Evolutionary conservation across 192 early-diverging fungal species (phyloP), one percentile per base, ranked within the genome.

Genomic region (Pilaira anomala): DNA sequence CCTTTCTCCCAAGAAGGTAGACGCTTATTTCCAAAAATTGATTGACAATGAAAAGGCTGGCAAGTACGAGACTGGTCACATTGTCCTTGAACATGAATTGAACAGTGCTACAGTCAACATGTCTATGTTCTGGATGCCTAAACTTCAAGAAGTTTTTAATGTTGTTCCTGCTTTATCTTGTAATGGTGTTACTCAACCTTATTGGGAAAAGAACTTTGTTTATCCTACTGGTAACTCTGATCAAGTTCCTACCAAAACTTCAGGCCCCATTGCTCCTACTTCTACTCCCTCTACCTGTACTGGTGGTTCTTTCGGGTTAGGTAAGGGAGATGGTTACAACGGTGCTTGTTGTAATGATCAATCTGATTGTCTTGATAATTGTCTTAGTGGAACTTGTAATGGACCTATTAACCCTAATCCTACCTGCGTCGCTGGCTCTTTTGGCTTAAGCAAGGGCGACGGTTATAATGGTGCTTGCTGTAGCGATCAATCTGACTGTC

Each of bases 11-110:
- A 26, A 24, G n/a, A 59, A 51, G 25, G 68, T 75, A 3, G 65
- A 69, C 18, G 64, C 68, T 16, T 70, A 70, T 29, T 70, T 75
- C 48, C 44, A 66, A 42, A 60, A 48, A 0, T 70, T 67, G 73
- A 67, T 75, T 21, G 30, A 60, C 7, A 60, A 58, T 42, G 56
- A 63, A n/a, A 62, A 66, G 14, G 52, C 65, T 14, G 67, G 64
- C 14, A 70, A 13, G 24, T 59, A 70, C 48, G 63, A 57, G 39
- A 26, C 57, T 39, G 67, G 67, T 22, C 67, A 63, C 25, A 68
- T 76, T 28, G 67, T 72, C n/a, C 48, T 76, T 49, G 70, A 79
- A 54, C 78, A 79, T 50, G 75, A 79, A 61, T 42, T 79, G 36
- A 77, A 64, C 28, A 71, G 71, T 26, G 62, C 66, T 8, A 77